Evolutionary conservation across 2,329 filamentous ascomycete species (phyloP).

Genomic region (Sarocladiaceae sp.): DNA sequence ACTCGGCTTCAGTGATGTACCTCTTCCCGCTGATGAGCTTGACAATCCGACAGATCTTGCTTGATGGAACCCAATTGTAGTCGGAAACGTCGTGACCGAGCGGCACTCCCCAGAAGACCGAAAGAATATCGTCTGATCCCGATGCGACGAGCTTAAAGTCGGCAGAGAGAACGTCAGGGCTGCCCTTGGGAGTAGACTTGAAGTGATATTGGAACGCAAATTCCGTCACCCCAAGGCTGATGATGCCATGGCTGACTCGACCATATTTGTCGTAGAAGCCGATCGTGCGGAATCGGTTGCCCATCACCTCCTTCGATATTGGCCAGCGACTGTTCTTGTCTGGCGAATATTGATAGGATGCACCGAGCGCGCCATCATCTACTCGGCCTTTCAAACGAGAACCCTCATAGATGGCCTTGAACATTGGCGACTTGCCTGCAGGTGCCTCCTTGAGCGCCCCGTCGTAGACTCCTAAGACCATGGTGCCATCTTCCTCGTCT

Average conservation of each 20-base stretch:
- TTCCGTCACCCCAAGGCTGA: constrained; percentile 20
- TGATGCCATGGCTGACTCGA: constrained; percentile 25
- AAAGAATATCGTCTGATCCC: constrained; percentile 21
- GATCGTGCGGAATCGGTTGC: constrained; percentile 17
- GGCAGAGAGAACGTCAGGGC: constrained; percentile 27
- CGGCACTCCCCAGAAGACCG: constrained; percentile 31
- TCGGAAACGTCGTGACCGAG: constrained; percentile 19
- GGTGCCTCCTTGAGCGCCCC: constrained; percentile 17
- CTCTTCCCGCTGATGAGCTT: constrained; percentile 19
- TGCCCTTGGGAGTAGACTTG: constrained; percentile 26
- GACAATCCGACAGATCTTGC: constrained; percentile 30
- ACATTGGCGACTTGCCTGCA: constrained; percentile 18
- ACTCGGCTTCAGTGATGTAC: constrained; percentile 27
- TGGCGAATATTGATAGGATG: constrained; percentile 22
- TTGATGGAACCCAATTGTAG: constrained; percentile 29
- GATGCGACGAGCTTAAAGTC: constrained; percentile 20
- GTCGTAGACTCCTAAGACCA: constrained; percentile 26
- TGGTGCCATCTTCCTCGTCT: constrained; percentile 18
- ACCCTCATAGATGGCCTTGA: constrained; percentile 22
- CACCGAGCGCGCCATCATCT: constrained; percentile 17
- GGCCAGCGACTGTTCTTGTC: constrained; percentile 19
- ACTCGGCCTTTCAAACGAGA: constrained; percentile 21
- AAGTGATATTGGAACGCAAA: constrained; percentile 32
- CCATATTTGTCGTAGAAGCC: constrained; percentile 31
- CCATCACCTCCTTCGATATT: constrained; percentile 20